phyloP scores from a whole-genome alignment of 2,329 filamentous ascomycete species.

The Knufia fluminis region DNA sequence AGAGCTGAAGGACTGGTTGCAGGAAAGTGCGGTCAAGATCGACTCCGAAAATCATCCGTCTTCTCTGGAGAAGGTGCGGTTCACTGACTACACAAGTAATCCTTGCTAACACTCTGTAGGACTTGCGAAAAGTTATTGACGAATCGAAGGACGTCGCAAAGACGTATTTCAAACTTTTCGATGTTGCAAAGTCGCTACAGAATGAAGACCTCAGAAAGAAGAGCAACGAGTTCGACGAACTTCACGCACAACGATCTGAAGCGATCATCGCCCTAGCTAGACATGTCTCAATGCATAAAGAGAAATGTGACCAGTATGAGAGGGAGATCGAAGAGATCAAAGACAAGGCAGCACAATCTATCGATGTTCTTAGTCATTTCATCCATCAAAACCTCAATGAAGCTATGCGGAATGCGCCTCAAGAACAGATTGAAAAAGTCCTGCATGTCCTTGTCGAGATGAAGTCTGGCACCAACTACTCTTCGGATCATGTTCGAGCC shows the following conservation, averaged over 20 bases:
- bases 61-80: not conserved
- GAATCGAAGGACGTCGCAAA: not conserved
- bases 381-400: slow-evolving; percentile 1
- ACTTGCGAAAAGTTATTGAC: not conserved
- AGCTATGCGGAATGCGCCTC: not conserved
- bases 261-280: slow-evolving; percentile 4
- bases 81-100: not conserved
- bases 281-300: slow-evolving; percentile 9
- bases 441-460: not conserved
- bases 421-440: slow-evolving; percentile 1
- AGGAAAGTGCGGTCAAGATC: not conserved
- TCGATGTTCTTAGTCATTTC: not conserved
- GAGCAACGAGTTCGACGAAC: not conserved
- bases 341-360: slow-evolving; percentile 3
- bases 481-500: not conserved
- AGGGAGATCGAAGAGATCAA: not conserved
- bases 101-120: not conserved
- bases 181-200: slow-evolving; percentile 2
- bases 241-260: slow-evolving; percentile 2
- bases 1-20: slow-evolving; percentile 4
- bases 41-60: not conserved
- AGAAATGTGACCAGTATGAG: slow-evolving; percentile 5
- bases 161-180: slow-evolving; percentile 1
- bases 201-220: not conserved
- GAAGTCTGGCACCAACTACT: not conserved